Conservation (phyloP, 164 flowering plant genomes). For the Sedum album region DNA sequence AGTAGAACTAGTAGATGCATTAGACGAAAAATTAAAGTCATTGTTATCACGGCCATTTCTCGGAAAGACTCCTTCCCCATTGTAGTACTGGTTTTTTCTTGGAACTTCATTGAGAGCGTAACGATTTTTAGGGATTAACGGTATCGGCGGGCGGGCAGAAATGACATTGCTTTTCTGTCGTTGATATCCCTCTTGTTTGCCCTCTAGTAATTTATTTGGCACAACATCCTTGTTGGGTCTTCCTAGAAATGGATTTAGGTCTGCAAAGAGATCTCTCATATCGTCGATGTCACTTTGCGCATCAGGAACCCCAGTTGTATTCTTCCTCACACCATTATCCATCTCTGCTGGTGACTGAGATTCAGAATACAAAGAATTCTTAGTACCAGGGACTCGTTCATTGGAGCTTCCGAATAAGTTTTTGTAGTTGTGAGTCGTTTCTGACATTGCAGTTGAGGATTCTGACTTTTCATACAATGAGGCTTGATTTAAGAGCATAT, state of each 20-base stretch:
- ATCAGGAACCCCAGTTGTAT: constrained; percentile 56
- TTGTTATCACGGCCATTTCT: constrained; percentile 35
- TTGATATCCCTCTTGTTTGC: constrained; percentile 44
- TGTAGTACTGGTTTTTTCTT: constrained; percentile 50
- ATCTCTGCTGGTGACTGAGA: constrained; percentile 29
- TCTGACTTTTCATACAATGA: constrained; percentile 28
- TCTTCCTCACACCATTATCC: constrained; percentile 47
- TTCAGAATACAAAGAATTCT: constrained; percentile 44
- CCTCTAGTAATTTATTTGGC: constrained; percentile 36
- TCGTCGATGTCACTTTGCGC: constrained; percentile 42
- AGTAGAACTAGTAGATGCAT: constrained; percentile 38
- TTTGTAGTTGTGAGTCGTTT: constrained; percentile 25
- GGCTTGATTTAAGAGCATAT: constrained; percentile 18
- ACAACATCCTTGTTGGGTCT: constrained; percentile 40
- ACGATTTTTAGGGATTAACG: constrained; percentile 68
- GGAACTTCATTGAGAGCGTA: constrained; percentile 71
- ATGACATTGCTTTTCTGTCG: constrained; percentile 34
- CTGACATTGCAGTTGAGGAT: constrained; percentile 22
- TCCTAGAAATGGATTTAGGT: constrained; percentile 79
- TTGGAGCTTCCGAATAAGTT: constrained; percentile 34
- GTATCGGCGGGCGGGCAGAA: constrained; percentile 65
- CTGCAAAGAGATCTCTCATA: constrained; percentile 73
- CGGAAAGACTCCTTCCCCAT: constrained; percentile 44
- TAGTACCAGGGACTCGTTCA: constrained; percentile 22
- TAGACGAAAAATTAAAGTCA: constrained; percentile 27